Base-by-base conservation (phyloP, 805 yeast species). In the Metschnikowia similis region DNA sequence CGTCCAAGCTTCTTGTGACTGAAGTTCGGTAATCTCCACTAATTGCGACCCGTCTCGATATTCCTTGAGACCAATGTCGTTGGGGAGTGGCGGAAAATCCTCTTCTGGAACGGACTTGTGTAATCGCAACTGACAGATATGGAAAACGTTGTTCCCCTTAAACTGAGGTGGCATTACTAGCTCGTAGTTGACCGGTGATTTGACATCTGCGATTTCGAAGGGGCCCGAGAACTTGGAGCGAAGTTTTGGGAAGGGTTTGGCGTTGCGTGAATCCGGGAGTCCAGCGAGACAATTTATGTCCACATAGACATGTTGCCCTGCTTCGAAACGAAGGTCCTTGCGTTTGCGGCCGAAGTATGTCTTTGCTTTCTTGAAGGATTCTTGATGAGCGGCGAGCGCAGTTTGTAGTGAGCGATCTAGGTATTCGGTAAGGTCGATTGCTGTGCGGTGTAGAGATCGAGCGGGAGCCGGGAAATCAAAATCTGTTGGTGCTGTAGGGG, bases 321-420 rank as follows among this genome's bases (percentile, higher is more conserved):
- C 14, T 4, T 17, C 21, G 4, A 17, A 17, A 4, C 21, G 21
- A 17, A 17, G 21, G 11, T 31, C 34, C 6, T 10, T 6, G n/a
- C 2, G 34, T 10, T 31, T 31, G n/a, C 13, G 65, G n/a, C 54
- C 41, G 54, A 59, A 59, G 35, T 58, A 53, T 55, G 51, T 55
- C 14, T 14, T 16, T 1, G 37, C 37, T 8, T 16, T 35, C 6
- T 16, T 8, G 21, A 35, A 16, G 17, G 37, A 35, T 14, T 8
- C 37, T 14, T 16, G 21, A 11, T 16, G 26, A 5, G 37, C 26
- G 4, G 37, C 37, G 8, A 16, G 4, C 10, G 21, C 37, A 5
- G 37, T 16, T 8, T 8, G 8, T 11, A 16, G 21, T 4, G 6
- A 1, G 21, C 37, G 17, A 35, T 16, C 21, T 10, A 35, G 9